Percentiles rank a stretch among this genome's conserved stretches.
phyloP scores from a whole-genome alignment of 2,329 filamentous ascomycete genomes.

The Coleophoma crateriformis region DNA sequence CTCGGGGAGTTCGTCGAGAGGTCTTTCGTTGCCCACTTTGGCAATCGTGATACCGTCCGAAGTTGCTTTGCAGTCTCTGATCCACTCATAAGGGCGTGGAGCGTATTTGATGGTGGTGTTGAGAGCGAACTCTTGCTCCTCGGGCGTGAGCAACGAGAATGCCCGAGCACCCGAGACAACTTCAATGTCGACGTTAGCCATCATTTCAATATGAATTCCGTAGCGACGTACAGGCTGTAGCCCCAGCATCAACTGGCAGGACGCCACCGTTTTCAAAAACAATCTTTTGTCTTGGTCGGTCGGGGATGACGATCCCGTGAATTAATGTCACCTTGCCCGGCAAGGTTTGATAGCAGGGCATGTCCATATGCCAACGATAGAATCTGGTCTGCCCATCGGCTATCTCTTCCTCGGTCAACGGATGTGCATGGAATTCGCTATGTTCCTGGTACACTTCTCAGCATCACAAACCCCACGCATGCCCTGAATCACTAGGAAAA shows the following conservation, averaged over 20 bases:
- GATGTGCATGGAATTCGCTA: conserved; percentile 5
- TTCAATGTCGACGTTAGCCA: conserved; percentile 1
- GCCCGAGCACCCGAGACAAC: conserved; percentile 22
- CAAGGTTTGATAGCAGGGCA: conserved; percentile 22
- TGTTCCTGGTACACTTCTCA: background rate
- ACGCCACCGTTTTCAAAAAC: conserved; percentile 12
- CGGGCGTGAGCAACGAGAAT: conserved; percentile 18
- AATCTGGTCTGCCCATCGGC: conserved; percentile 18
- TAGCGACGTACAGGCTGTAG: conserved; percentile 17
- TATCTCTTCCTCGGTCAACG: conserved; percentile 8
- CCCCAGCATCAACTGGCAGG: conserved; percentile 16
- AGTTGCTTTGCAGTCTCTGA: conserved; percentile 24
- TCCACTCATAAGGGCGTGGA: conserved; percentile 23
- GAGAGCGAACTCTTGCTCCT: conserved; percentile 20
- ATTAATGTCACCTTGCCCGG: conserved; percentile 23
- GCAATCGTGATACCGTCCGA: conserved; percentile 20
- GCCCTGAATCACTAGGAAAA: too few species aligned
- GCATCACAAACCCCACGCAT: background rate
- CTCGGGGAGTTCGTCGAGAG: conserved; percentile 10
- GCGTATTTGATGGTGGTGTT: conserved; percentile 25
- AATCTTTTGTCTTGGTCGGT: conserved; percentile 18
- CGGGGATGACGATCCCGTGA: conserved; percentile 16
- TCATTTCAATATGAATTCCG: background rate
- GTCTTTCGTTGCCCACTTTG: conserved; percentile 12
- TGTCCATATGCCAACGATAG: conserved; percentile 26